phyloP scores from a whole-genome alignment of 169 alveolate species.

The Plasmodium gaboni region DNA sequence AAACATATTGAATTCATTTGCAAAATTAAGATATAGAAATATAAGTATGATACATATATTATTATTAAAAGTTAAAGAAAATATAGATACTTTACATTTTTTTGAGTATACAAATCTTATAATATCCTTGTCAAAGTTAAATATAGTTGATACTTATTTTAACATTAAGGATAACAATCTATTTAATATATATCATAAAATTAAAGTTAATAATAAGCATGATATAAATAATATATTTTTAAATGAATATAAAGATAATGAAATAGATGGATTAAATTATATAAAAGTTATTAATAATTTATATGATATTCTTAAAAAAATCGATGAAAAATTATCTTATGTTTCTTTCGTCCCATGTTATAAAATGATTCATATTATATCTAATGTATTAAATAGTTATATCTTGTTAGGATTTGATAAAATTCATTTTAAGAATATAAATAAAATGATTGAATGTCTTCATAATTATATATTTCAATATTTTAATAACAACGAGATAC shows the following conservation, averaged over 20 bases:
- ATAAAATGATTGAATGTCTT: constrained; percentile 40
- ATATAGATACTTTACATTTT: constrained; percentile 27
- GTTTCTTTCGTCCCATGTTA: constrained; percentile 26
- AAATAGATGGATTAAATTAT: not conserved
- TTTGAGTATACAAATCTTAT: constrained; percentile 45
- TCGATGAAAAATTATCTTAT: constrained; percentile 16
- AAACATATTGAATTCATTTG: constrained; percentile 62
- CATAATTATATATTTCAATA: constrained; percentile 43
- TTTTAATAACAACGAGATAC: not conserved
- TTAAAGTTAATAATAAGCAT: not conserved
- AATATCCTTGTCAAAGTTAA: constrained; percentile 59
- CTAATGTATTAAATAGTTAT: constrained; percentile 32
- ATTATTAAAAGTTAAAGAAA: constrained; percentile 29
- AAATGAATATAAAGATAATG: constrained; percentile 20
- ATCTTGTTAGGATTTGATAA: constrained; percentile 42
- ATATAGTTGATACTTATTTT: constrained; percentile 32
- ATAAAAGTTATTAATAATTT: constrained; percentile 13
- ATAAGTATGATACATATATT: constrained; percentile 23
- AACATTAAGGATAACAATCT: constrained; percentile 16
- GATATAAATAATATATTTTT: constrained; percentile 19
- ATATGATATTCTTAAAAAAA: constrained; percentile 24
- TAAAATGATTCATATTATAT: constrained; percentile 40
- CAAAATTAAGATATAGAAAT: constrained; percentile 64
- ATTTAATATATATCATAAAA: not conserved
- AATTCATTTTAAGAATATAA: constrained; percentile 57